Evolutionary conservation across 305 asterid genomes (phyloP), one percentile per base, ranked within the genome.

Genomic region (Lippia alba): DNA sequence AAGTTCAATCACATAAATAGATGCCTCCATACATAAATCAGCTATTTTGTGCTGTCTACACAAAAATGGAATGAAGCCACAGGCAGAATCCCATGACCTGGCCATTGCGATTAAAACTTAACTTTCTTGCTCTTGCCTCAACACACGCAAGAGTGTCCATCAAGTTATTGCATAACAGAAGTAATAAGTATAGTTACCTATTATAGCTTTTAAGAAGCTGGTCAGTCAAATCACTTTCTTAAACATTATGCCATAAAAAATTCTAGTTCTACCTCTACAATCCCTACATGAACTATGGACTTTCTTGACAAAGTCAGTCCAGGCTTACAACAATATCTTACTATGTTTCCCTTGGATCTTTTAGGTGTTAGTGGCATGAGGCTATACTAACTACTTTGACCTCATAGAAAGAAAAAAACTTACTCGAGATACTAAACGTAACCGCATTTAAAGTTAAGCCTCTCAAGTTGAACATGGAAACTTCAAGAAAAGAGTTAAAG

Each of bases 381-480:
- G 48, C 53, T 53, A 59, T 7, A n/a, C 39, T 48, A 56, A 54
- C 70, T 30, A 34, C 49, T 18, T 24, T 24, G 3, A 24, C 1
- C 30, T 24, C 30, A 24, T 24, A 24, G 3, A 24, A 24, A 24
- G 3, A 24, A 24, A 24, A 24, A 50, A 75, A 34, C 75, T 72
- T 54, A 59, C n/a, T 4, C 36, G 8, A 39, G 62, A 36, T 12
- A 55, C 48, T 56, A 48, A 45, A 44, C 54, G 44, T 32, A 69
- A 70, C 58, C 1, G 50, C 12, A 36, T 56, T 66, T 16, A 75
- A 36, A 14, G 55, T 15, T 64, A 65, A 55, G 53, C 72, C 72
- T 33, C 60, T 41, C 56, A 32, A 56, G 55, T 39, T 34, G 56
- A 66, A 61, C 48, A 57, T 59, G 49, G 57, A 65, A 69, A 59